These are phyloP conservation scores for Diaporthe batatas DNA, from an alignment of 2,329 filamentous ascomycete species.

Conservation along the genomic window DNA sequence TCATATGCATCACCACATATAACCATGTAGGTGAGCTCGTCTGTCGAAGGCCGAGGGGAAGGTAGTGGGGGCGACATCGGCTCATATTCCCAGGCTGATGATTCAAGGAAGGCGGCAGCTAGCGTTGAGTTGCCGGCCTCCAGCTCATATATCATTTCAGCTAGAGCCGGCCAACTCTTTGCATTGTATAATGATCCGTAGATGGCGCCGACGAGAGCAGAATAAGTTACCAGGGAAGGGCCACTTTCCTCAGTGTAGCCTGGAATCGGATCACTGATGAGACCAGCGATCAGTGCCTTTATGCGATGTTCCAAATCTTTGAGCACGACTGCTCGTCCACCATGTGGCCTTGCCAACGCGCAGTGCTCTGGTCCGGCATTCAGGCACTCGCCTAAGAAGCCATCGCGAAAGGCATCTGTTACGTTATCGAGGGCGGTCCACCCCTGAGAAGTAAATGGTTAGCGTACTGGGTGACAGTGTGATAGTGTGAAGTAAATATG, in stretches of 20 bases:
- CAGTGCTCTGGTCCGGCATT: conserved; percentile 61
- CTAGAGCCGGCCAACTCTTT: conserved; percentile 56
- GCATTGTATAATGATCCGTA: conserved; percentile 60
- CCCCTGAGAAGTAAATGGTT: conserved; percentile 46
- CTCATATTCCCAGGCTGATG: conserved; percentile 56
- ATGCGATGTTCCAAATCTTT: conserved; percentile 56
- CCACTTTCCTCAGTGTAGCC: conserved; percentile 56
- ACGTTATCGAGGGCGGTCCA: conserved; percentile 63
- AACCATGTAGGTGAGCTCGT: conserved; percentile 58
- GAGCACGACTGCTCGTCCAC: conserved; percentile 51
- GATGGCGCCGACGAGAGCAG: conserved; percentile 54
- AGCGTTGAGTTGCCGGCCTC: conserved; percentile 61
- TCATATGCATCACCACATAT: conserved; percentile 63
- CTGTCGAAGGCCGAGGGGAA: conserved; percentile 50
- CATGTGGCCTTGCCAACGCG: conserved; percentile 55
- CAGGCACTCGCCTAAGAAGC: conserved; percentile 64
- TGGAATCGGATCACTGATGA: conserved; percentile 54
- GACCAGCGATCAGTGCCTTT: conserved; percentile 53
- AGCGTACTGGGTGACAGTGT: not conserved
- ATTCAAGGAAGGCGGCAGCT: conserved; percentile 55
- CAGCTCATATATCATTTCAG: conserved; percentile 58
- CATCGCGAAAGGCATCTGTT: conserved; percentile 63
- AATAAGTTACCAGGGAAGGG: conserved; percentile 62
- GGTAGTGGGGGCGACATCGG: conserved; percentile 52
- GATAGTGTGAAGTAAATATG: not conserved